Base-by-base conservation (phyloP, 176 grass and related monocot species). In the Aegilops bicornis region DNA sequence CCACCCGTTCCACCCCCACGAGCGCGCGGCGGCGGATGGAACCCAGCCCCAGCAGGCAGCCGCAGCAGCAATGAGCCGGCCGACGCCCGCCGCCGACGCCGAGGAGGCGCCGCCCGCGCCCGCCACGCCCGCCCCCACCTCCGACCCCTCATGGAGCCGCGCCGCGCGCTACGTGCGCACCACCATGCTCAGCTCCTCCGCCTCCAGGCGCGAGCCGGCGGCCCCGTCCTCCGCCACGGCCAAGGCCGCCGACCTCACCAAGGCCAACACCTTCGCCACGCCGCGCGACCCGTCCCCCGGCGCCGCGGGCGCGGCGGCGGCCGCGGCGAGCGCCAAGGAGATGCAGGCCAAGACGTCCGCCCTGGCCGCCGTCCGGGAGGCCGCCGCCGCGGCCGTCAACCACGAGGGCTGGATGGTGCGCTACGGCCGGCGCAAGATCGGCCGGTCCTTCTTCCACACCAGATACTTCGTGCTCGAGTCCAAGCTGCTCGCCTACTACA, bases 401-500 rank as follows among this genome's bases (percentile, higher is more conserved):
- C 79, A 87, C 77, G 91, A 98, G 84, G 95, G 95, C 16, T 98
- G 93, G 95, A 83, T 98, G 89, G 92, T 98, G 22, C 91, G 93
- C n/a, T 95, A 95, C 83, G 95, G 95, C 15, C 91, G 93, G 20
- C 82, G 95, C 67, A 98, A 87, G 86, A 93, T 98, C 30, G 95
- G 95, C 8, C 78, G 89, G 27, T 93, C 93, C 1, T 98, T 87
- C 69, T 89, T 98, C 68, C 95, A 93, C 74, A 91, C 84, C 4
- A 81, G 95, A 0, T 98, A 98, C 61, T 98, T 98, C 52, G 84
- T 84, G 20, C 89, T 98, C 15, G 97, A 94, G 74, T 17, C 15
- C 75, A 88, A 82, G 78, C 72, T 89, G 56, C 93, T 98, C 74
- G 86, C 94, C 2, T 98, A 98, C 91, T 96, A 94, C 90, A 98